Base-by-base conservation (phyloP, 768 basidiomycete genomes). In the Podaxis rugospora region DNA sequence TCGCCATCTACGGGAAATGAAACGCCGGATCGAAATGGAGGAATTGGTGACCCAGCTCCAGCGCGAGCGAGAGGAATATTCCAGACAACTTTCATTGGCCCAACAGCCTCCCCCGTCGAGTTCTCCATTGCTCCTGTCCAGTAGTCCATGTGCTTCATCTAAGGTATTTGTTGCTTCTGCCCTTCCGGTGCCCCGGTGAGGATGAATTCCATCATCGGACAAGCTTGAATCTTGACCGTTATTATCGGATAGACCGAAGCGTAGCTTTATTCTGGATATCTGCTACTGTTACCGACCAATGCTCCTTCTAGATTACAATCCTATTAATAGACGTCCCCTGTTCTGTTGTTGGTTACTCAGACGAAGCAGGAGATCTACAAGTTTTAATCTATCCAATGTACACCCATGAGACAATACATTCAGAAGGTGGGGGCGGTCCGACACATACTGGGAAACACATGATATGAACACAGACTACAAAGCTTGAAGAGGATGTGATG, bases 11-110 rank as follows among this genome's bases (percentile, higher is more conserved):
- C 52, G 35, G 51, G 59, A 61, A 27, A 55, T 49, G 52, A 36
- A 55, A 18, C 59, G 59, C 35, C 59, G 59, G 3, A 55, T 61
- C 44, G 59, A 61, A 35, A 54, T 61, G 59, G 59, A 61, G 32
- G 59, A 47, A 47, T 23, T 61, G 32, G 59, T 61, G 16, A 35
- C 35, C 14, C 59, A 61, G 16, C 52, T 61, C 14, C 59, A 61
- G 53, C 46, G 23, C n/a, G 59, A 61, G 21, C 59, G 59, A 36
- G 59, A 54, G 13, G 59, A 60, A 28, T 27, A 54, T 14, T 36
- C 39, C 35, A 50, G 21, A 27, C 47, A 49, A 36, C 37, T 47
- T 25, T 39, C 36, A 27, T 49, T 51, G n/a, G 16, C 18, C 18
- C 42, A 36, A 21, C 37, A 27, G 9, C 44, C 40, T 44, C 40